Conservation (phyloP, 2,329 filamentous ascomycete genomes). For the Claviceps sp. region DNA sequence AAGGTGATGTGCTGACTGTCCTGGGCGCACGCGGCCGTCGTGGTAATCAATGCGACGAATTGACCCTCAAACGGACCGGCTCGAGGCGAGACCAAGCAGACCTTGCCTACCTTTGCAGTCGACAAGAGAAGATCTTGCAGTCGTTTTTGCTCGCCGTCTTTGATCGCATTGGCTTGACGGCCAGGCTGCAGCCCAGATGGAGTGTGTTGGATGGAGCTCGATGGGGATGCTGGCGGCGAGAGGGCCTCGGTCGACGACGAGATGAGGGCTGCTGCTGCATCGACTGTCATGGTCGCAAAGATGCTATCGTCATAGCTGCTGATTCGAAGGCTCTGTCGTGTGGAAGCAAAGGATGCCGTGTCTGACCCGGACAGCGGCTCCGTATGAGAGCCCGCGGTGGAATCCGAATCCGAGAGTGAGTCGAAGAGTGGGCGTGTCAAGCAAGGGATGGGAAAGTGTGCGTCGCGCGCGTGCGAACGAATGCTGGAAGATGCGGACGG, state of each 20-base stretch:
- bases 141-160: neutral
- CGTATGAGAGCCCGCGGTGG: neutral
- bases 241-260: conserved; percentile 2
- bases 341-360: neutral
- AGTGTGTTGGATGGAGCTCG: neutral
- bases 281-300: conserved; percentile 7
- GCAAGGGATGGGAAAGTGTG: neutral
- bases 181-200: neutral
- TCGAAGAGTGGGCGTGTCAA: neutral
- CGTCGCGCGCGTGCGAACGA: neutral
- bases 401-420: neutral
- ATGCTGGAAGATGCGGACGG: neutral
- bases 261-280: conserved; percentile 5
- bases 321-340: neutral
- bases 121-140: conserved; percentile 26
- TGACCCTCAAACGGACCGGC: conserved; percentile 38
- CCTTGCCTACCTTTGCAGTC: conserved; percentile 26
- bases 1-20: conserved; percentile 18
- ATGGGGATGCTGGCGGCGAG: neutral
- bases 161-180: neutral
- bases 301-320: conserved; percentile 6
- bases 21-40: conserved; percentile 12
- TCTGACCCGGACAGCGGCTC: neutral
- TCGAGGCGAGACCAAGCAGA: conserved; percentile 31
- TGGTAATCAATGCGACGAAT: conserved; percentile 32